A percentile compares a stretch with the other conserved stretches of the same genome.
Evolutionary conservation across 192 early-diverging fungal genomes (phyloP).

Genomic region (Oehlia diaphana): DNA sequence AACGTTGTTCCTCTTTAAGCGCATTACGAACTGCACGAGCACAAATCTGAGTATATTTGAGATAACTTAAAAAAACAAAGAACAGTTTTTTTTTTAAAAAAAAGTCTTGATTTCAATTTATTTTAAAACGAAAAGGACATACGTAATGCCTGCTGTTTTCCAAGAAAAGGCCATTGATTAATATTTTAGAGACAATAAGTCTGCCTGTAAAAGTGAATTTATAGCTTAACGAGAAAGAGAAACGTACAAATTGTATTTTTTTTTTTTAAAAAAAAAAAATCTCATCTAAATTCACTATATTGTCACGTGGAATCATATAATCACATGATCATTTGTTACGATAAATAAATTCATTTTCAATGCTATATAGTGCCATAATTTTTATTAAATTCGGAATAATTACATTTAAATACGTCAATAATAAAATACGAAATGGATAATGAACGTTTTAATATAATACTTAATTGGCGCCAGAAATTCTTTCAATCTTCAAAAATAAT

Average conservation of each 20-base stretch:
- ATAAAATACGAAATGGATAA: neutral
- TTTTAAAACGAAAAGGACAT: neutral
- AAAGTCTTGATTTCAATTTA: neutral
- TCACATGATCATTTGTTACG: no score
- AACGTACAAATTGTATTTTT: neutral
- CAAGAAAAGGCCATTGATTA: slow-evolving; percentile 45
- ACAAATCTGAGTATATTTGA: slow-evolving; percentile 82
- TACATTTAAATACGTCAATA: neutral
- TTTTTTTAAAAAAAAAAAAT: neutral
- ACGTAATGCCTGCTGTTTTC: slow-evolving; percentile 56
- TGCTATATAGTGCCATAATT: no score
- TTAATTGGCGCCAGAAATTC: neutral
- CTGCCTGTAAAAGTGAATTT: no score
- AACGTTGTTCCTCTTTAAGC: slow-evolving; percentile 75
- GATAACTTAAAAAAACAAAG: no score
- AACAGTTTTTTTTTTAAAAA: no score
- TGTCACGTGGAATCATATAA: no score
- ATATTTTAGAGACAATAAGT: neutral
- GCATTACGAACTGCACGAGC: slow-evolving; percentile 79
- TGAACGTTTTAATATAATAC: neutral
- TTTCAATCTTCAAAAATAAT: neutral
- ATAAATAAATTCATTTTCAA: no score
- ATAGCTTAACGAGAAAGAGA: no score
- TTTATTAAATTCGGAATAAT: no score
- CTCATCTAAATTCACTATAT: no score